Evolutionary conservation across 1,284 basidiomycete species (phyloP).

Genomic region (Volvariella volvacea): DNA sequence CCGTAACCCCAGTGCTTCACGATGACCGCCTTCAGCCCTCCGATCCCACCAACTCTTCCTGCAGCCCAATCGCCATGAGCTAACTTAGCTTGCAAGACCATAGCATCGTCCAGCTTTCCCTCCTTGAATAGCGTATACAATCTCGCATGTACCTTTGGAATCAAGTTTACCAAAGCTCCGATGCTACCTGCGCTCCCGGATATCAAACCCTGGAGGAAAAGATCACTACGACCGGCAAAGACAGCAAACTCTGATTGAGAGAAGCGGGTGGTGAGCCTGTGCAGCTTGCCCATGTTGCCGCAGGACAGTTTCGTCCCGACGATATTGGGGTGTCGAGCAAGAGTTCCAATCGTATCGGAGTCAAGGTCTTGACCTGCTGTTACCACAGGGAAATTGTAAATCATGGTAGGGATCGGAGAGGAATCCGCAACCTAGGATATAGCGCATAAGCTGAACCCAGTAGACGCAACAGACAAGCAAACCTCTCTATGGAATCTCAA

Average conservation of each 20-base stretch:
- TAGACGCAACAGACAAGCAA: slow-evolving; percentile 8
- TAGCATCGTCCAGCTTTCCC: slow-evolving; percentile 59
- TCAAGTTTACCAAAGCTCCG: slow-evolving; percentile 70
- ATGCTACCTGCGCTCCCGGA: slow-evolving; percentile 68
- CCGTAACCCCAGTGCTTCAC: slow-evolving; percentile 69
- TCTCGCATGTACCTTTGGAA: slow-evolving; percentile 66
- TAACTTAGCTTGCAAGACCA: slow-evolving; percentile 62
- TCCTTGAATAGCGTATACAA: slow-evolving; percentile 55
- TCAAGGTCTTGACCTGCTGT: slow-evolving; percentile 85
- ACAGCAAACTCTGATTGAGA: slow-evolving; percentile 50
- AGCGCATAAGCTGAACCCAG: not conserved
- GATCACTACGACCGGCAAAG: slow-evolving; percentile 59
- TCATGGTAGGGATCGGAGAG: slow-evolving; percentile 80
- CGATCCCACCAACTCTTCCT: slow-evolving; percentile 65
- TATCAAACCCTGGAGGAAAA: slow-evolving; percentile 62
- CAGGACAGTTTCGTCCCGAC: slow-evolving; percentile 87
- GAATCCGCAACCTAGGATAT: slow-evolving; percentile 64
- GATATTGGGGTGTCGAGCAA: slow-evolving; percentile 81
- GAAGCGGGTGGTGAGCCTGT: slow-evolving; percentile 59
- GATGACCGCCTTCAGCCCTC: slow-evolving; percentile 66
- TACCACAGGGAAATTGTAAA: slow-evolving; percentile 86
- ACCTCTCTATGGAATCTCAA: slow-evolving; percentile 61
- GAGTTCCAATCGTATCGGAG: slow-evolving; percentile 69
- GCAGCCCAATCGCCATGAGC: slow-evolving; percentile 71
- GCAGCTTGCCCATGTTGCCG: slow-evolving; percentile 79